Percentiles rank a stretch among this genome's conserved stretches.
Evolutionary conservation across 495 filamentous ascomycete genomes (phyloP).

Genomic region (Penicillium bialowiezense): DNA sequence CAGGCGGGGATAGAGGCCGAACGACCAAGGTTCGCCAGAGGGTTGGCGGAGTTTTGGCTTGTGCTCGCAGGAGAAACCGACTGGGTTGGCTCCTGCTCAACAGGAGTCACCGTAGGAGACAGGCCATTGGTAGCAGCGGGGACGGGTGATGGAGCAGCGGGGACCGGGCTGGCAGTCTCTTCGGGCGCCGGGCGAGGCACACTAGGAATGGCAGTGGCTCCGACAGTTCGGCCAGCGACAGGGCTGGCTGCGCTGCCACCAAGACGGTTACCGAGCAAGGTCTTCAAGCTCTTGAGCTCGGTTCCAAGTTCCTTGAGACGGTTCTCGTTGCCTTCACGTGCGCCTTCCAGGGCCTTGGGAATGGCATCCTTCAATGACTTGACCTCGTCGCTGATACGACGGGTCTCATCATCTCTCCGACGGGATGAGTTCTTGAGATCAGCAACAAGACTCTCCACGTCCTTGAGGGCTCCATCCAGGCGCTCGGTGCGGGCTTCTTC

Average conservation of each 20-base stretch:
- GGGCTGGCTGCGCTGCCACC: constrained; percentile 45
- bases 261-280: constrained; percentile 77
- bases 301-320: constrained; percentile 79
- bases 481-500: constrained; percentile 82
- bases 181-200: constrained; percentile 28
- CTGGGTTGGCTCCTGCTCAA: constrained; percentile 32
- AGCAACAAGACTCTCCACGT: constrained; percentile 77
- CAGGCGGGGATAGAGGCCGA: constrained; percentile 82
- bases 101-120: constrained; percentile 26
- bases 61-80: constrained; percentile 35
- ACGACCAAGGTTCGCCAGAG: constrained; percentile 43
- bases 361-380: constrained; percentile 76
- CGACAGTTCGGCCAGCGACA: constrained; percentile 30
- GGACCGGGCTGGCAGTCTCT: constrained; percentile 31
- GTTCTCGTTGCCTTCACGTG: constrained; percentile 78
- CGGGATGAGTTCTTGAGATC: constrained; percentile 76
- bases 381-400: constrained; percentile 83
- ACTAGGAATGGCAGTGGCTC: constrained; percentile 20
- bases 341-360: constrained; percentile 80
- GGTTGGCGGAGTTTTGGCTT: constrained; percentile 34
- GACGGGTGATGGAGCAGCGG: constrained; percentile 29
- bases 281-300: constrained; percentile 91
- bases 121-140: constrained; percentile 28
- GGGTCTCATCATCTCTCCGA: constrained; percentile 79
- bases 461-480: constrained; percentile 75